Evolutionary conservation across 768 basidiomycete genomes (phyloP).

Genomic region (Tricholoma sp.): DNA sequence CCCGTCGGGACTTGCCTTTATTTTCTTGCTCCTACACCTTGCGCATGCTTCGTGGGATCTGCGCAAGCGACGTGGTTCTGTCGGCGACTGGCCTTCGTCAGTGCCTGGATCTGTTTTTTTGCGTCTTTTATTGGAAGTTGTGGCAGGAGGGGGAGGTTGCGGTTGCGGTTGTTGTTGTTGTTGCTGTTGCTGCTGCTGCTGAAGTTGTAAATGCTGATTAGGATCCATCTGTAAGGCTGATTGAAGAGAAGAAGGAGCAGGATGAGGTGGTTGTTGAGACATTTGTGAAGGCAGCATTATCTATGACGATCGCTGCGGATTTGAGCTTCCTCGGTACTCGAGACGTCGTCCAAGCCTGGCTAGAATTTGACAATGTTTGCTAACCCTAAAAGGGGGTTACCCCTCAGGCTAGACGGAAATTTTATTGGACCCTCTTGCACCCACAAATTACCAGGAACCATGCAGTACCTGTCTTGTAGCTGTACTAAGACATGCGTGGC

Average conservation of each 20-base stretch:
- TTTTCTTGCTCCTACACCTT: constrained; percentile 93
- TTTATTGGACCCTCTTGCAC: too few species aligned
- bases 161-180: constrained; percentile 9
- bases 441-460: too few species aligned
- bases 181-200: constrained; percentile 32
- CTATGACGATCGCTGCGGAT: constrained; percentile 14
- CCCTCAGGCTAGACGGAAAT: background rate
- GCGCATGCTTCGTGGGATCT: constrained; percentile 91
- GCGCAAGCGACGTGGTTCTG: constrained; percentile 76
- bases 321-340: constrained; percentile 26
- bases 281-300: constrained; percentile 30
- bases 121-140: constrained; percentile 40
- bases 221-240: constrained; percentile 68
- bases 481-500: too few species aligned
- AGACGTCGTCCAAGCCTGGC: constrained; percentile 24
- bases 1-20: constrained; percentile 78
- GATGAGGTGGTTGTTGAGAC: constrained; percentile 21
- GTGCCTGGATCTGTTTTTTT: constrained; percentile 53
- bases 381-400: constrained; percentile 3
- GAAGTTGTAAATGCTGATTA: constrained; percentile 44
- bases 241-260: constrained; percentile 47
- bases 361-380: constrained; percentile 31
- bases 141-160: constrained; percentile 22
- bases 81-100: constrained; percentile 49
- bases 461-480: too few species aligned